A percentile compares a stretch with the other conserved stretches of the same genome.
Conservation (phyloP, 371 early-diverging fungal genomes). For the Fennellomyces sp. region DNA sequence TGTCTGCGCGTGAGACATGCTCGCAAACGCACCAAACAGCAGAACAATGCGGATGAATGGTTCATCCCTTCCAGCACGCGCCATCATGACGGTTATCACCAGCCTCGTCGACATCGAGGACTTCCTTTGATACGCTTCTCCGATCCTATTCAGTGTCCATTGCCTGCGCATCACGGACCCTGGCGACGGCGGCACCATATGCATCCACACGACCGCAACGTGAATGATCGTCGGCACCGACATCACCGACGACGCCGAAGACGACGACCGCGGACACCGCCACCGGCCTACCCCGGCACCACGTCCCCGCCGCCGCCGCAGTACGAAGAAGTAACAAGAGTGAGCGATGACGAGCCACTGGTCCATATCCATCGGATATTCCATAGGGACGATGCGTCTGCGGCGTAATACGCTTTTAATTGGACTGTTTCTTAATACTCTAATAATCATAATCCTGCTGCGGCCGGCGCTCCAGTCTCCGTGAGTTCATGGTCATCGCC, state of each 20-base stretch:
- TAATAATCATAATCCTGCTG: neutral
- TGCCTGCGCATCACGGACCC: neutral
- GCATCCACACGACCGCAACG: neutral
- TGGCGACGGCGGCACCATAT: neutral
- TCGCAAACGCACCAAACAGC: constrained; percentile 3
- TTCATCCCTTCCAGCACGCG: neutral
- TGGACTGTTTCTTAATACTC: neutral
- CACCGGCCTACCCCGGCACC: constrained; percentile 8
- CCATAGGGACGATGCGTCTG: neutral
- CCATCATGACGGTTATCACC: neutral
- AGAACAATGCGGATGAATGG: constrained; percentile 3
- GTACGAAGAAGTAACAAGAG: constrained; percentile 6
- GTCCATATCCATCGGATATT: neutral
- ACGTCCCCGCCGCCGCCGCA: constrained; percentile 4
- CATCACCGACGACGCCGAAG: neutral
- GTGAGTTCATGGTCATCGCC: constrained; percentile 34
- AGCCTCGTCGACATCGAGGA: neutral
- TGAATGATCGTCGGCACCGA: neutral
- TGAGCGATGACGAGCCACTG: neutral
- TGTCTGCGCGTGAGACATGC: constrained; percentile 14
- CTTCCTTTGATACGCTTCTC: constrained; percentile 2
- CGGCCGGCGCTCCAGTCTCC: constrained; percentile 37
- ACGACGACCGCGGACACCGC: constrained; percentile 8
- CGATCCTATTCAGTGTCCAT: neutral
- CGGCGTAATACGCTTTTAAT: neutral